Conservation (phyloP, 2,329 filamentous ascomycete genomes). For the Hirsutella thompsonii region DNA sequence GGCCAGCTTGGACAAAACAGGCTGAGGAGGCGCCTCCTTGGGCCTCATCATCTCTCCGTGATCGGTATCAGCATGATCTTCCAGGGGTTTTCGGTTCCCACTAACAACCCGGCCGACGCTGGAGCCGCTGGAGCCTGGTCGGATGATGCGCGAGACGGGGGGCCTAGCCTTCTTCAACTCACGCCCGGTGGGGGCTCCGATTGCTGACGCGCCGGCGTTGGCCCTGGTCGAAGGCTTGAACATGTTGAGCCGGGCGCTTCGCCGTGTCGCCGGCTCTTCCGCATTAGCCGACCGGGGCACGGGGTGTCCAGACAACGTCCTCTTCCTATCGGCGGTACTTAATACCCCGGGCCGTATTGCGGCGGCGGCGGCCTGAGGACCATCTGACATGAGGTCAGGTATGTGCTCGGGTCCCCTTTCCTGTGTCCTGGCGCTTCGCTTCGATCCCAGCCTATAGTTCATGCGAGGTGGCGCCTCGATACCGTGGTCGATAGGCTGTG, state of each 20-base stretch:
- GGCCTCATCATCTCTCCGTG: conserved; percentile 43
- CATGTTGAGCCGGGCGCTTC: conserved; percentile 58
- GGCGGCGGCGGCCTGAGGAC: conserved; percentile 22
- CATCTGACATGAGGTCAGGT: conserved; percentile 28
- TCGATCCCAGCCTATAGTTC: conserved; percentile 40
- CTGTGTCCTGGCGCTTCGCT: conserved; percentile 24
- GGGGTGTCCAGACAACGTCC: conserved; percentile 80
- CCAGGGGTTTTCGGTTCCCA: conserved; percentile 68
- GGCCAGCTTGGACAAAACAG: conserved; percentile 22
- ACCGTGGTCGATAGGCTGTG: conserved; percentile 36
- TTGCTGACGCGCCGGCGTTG: conserved; percentile 41
- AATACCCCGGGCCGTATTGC: conserved; percentile 21
- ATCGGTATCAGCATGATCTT: conserved; percentile 57
- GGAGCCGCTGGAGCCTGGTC: conserved; percentile 51
- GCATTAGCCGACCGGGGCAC: conserved; percentile 36
- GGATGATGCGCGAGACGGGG: conserved; percentile 52
- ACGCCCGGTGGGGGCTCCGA: conserved; percentile 45
- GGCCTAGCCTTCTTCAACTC: conserved; percentile 79
- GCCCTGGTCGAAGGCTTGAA: conserved; percentile 59
- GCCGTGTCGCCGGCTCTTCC: conserved; percentile 48
- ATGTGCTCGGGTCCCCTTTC: conserved; percentile 16
- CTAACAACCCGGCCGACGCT: conserved; percentile 80
- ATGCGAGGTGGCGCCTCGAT: conserved; percentile 51
- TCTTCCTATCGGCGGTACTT: conserved; percentile 57
- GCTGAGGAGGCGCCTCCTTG: conserved; percentile 28